Conservation (phyloP, 2,329 filamentous ascomycete species). For the Blastomyces gilchristii region DNA sequence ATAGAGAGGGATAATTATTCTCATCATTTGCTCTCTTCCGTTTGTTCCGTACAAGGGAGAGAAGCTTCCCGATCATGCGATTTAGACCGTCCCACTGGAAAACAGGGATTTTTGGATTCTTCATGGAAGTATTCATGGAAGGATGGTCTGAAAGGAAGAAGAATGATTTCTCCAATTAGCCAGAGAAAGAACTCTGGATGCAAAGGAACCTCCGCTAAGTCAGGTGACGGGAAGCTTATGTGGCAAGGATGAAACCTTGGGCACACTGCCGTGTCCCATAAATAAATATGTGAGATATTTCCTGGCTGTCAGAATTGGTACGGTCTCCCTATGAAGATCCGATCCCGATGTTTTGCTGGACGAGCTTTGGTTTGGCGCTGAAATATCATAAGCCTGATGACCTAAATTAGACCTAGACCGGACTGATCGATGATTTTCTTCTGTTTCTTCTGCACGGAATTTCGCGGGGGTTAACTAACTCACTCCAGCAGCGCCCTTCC, state of each 20-base stretch:
- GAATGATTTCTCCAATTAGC: not conserved
- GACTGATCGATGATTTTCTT: not conserved
- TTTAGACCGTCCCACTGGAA: too few species aligned
- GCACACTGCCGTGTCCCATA: not conserved
- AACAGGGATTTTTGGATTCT: not conserved
- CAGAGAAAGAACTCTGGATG: not conserved
- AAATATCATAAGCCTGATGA: not conserved
- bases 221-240: constrained; percentile 4
- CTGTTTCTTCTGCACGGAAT: not conserved
- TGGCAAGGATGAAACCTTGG: not conserved
- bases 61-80: not conserved
- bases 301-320: not conserved
- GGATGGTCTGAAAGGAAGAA: not conserved
- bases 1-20: not conserved
- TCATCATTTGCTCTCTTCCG: not conserved
- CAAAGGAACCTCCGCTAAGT: not conserved
- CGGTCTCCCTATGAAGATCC: not conserved
- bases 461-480: not conserved
- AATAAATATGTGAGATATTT: not conserved
- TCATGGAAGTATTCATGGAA: not conserved
- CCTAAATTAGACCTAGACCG: not conserved
- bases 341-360: not conserved
- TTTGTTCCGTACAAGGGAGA: not conserved
- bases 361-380: not conserved
- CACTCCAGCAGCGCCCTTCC: not conserved